phyloP scores from a whole-genome alignment of 495 filamentous ascomycete genomes.

The Aspergillus funiculosus region DNA sequence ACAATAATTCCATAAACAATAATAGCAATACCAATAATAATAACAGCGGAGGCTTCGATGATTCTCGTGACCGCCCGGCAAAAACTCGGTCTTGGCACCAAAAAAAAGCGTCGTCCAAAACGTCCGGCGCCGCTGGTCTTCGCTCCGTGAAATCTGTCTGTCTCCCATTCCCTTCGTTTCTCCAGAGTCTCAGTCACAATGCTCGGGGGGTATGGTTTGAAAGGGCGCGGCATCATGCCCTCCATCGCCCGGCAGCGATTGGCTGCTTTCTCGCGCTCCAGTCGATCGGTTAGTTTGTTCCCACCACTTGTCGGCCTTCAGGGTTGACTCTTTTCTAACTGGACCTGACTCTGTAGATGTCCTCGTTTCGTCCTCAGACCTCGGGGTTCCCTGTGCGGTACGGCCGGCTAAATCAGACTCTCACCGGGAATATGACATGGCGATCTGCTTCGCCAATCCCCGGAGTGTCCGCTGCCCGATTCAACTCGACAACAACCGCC shows the following conservation, averaged over 20 bases:
- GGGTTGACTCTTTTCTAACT: slow-evolving; percentile 17
- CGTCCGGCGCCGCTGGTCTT: slow-evolving; percentile 5
- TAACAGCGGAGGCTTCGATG: no score
- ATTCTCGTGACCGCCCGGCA: slow-evolving; percentile 3
- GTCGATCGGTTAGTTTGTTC: slow-evolving; percentile 35
- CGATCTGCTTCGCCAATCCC: slow-evolving; percentile 20
- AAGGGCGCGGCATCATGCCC: slow-evolving; percentile 27
- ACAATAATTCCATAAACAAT: slow-evolving; percentile 9
- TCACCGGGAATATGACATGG: slow-evolving; percentile 25
- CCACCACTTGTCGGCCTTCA: neutral
- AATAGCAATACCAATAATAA: no score
- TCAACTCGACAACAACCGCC: slow-evolving; percentile 41
- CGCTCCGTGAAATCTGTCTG: slow-evolving; percentile 17
- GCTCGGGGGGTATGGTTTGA: slow-evolving; percentile 34
- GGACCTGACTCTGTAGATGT: slow-evolving; percentile 35
- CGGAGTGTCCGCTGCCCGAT: slow-evolving; percentile 30
- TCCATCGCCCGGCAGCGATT: slow-evolving; percentile 33
- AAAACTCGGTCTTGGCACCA: slow-evolving; percentile 5
- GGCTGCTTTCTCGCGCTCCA: slow-evolving; percentile 27
- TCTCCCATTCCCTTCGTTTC: slow-evolving; percentile 14
- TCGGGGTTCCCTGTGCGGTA: slow-evolving; percentile 21
- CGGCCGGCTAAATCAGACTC: slow-evolving; percentile 20
- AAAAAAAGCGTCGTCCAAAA: slow-evolving; percentile 7
- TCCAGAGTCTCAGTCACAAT: slow-evolving; percentile 23
- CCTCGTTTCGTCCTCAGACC: slow-evolving; percentile 31